These are phyloP conservation scores for Chaetomium sp. DNA, from an alignment of 2,329 filamentous ascomycete genomes.

Conservation along the genomic window DNA sequence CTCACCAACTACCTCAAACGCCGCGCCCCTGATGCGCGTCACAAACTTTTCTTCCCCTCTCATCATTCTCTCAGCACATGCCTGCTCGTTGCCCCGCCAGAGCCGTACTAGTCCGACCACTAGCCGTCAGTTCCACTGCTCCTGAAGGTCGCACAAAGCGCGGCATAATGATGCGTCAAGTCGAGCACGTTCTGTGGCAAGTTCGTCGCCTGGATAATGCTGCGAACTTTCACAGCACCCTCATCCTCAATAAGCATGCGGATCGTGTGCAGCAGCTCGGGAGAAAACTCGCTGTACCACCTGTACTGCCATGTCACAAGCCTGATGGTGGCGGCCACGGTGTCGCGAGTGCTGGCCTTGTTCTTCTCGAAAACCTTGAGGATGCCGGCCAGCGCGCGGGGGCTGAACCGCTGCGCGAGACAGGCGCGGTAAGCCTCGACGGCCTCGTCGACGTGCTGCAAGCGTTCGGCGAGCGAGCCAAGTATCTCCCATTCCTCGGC, in stretches of 20 bases:
- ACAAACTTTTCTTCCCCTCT: not conserved
- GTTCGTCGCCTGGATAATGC: constrained; percentile 93
- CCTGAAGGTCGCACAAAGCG: constrained; percentile 87
- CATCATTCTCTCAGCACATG: no score
- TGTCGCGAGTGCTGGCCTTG: constrained; percentile 67
- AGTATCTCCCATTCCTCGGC: constrained; percentile 98
- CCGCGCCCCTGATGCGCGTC: no score
- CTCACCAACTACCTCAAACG: no score
- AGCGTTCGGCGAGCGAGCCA: constrained; percentile 81
- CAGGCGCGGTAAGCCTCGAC: constrained; percentile 90
- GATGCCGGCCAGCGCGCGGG: constrained; percentile 83
- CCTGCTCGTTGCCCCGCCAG: not conserved
- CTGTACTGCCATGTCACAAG: constrained; percentile 97
- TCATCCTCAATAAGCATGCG: constrained; percentile 94
- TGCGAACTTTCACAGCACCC: constrained; percentile 92
- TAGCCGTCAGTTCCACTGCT: constrained; percentile 86
- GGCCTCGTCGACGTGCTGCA: constrained; percentile 88
- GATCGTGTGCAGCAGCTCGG: constrained; percentile 78
- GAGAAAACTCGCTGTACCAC: constrained; percentile 99
- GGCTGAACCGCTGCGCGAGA: constrained; percentile 80
- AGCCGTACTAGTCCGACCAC: not conserved
- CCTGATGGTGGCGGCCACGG: constrained; percentile 77
- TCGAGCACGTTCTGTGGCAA: constrained; percentile 89
- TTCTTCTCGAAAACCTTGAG: constrained; percentile 70
- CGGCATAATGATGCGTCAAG: constrained; percentile 92